Base-by-base conservation (phyloP, 2,329 filamentous ascomycete species). In the Zasmidium citrigriseum region DNA sequence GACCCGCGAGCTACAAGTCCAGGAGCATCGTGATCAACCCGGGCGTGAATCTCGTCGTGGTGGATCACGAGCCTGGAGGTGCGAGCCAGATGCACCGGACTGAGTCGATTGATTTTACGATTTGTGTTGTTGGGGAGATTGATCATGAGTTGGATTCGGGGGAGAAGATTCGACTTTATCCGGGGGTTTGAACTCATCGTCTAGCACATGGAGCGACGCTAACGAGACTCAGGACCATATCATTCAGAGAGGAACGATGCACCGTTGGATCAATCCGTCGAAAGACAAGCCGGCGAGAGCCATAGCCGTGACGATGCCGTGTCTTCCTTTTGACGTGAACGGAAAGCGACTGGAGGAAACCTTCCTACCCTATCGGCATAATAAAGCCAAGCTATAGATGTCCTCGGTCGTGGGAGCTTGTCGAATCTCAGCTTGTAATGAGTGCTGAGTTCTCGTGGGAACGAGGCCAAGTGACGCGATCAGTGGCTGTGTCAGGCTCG, bases 81-180 rank as follows among this genome's bases (percentile, higher is more conserved):
- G 38, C 55, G 20, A 62, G 57, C 34, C 44, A 54, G 50, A 67
- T 67, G 65, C 64, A 67, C 45, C 59, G 59, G 25, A 67, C 64
- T 3, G 63, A 64, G 2, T 64, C 61, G 2, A 54, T 67, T 14
- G 64, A 65, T 46, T 63, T 49, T 34, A 64, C 63, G 3, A 63
- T 67, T 3, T 65, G 63, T 38, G 50, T 54, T 18, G 45, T 58
- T 11, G 63, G 64, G 4, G 63, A 62, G 56, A 65, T 65, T 44
- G 64, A 65, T 21, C 64, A 67, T 55, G 61, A 63, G 45, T 49
- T 67, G 18, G 64, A 67, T 48, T 52, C 57, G n/a, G 64, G 64
- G 3, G 61, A 65, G 47, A 62, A 59, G 46, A 61, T 67, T 9
- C 47, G 61, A 27, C 12, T 67, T 34, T 55, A 55, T 47, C 63